phyloP scores from a whole-genome alignment of 208 protist species.

The Porcisia hertigi region DNA sequence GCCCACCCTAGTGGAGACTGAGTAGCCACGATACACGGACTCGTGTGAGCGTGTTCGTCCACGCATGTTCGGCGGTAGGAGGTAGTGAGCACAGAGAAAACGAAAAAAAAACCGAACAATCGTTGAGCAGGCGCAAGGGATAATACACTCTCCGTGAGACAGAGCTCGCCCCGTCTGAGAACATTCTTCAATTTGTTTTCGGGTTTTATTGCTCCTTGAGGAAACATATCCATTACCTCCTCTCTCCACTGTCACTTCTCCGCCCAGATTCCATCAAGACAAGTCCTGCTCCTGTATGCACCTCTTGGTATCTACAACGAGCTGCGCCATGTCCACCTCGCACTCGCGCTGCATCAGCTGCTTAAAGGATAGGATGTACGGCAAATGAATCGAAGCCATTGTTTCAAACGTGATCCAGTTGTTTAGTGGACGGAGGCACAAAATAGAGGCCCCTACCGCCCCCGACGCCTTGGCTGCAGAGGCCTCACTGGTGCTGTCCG shows the following conservation, averaged over 20 bases:
- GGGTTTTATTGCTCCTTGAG: too few species aligned
- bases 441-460: constrained; percentile 39
- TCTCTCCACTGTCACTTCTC: background rate
- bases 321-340: constrained; percentile 33
- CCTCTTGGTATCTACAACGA: constrained; percentile 3
- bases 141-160: too few species aligned
- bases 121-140: too few species aligned
- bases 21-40: too few species aligned
- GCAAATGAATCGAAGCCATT: constrained; percentile 35
- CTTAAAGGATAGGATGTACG: constrained; percentile 42
- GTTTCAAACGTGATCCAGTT: constrained; percentile 49
- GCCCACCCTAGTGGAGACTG: too few species aligned
- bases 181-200: too few species aligned
- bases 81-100: too few species aligned
- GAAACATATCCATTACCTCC: background rate
- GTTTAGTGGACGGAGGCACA: constrained; percentile 57
- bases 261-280: background rate
- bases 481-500: constrained; percentile 55
- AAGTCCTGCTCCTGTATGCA: background rate
- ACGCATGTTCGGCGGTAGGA: too few species aligned
- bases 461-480: constrained; percentile 56
- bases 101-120: too few species aligned
- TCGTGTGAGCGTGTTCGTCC: too few species aligned
- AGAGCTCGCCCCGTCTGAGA: too few species aligned
- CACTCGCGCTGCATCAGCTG: constrained; percentile 40